These are phyloP conservation scores for Aspergillus sp. DNA, from an alignment of 2,329 filamentous ascomycete species.

Conservation along the genomic window DNA sequence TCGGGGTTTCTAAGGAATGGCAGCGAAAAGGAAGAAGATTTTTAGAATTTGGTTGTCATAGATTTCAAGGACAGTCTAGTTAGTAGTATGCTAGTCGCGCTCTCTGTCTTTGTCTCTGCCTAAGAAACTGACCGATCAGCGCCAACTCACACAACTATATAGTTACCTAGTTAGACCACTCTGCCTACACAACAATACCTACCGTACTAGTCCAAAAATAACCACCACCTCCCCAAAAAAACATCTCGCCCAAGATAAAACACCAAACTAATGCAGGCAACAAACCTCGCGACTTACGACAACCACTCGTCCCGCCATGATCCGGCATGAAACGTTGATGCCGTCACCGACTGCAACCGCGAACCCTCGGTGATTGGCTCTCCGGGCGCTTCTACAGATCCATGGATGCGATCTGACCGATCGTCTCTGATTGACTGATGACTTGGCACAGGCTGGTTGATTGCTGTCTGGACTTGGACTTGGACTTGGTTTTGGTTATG, in stretches of 20 bases:
- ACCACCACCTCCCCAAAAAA: neutral
- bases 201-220: neutral
- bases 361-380: constrained; percentile 1
- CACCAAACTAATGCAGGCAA: constrained; percentile 5
- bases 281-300: neutral
- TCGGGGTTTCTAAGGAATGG: neutral
- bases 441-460: neutral
- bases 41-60: neutral
- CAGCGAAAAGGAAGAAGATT: neutral
- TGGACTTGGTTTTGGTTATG: too few species aligned
- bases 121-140: too few species aligned
- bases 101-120: neutral
- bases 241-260: neutral
- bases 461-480: neutral
- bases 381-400: neutral
- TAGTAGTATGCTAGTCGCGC: neutral
- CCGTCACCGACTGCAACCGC: constrained; percentile 13
- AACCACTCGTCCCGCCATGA: constrained; percentile 11
- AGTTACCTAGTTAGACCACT: neutral
- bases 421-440: neutral
- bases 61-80: neutral
- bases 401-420: neutral
- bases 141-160: too few species aligned
- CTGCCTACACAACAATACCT: neutral
- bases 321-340: constrained; percentile 21